A percentile compares a stretch with the other conserved stretches of the same genome.
Conservation (phyloP, 1,139 yeast genomes). For the Scheffersomyces parashehatae region DNA sequence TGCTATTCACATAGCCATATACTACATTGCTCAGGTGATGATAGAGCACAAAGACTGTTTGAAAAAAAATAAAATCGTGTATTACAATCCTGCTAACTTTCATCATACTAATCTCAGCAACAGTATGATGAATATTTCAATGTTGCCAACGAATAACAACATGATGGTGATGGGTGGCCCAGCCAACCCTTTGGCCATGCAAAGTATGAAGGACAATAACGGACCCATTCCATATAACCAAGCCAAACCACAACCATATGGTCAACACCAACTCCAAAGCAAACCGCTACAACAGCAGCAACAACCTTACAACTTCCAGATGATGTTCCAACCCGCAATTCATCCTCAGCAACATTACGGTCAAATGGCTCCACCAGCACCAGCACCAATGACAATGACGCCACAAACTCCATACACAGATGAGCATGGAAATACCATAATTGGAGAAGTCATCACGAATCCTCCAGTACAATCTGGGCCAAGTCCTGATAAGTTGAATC, state of each 20-base stretch:
- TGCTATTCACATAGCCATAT: slow-evolving; percentile 82
- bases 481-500: slow-evolving; percentile 52
- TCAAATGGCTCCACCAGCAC: slow-evolving; percentile 13
- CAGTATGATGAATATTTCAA: slow-evolving; percentile 19
- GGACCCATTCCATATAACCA: slow-evolving; percentile 14
- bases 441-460: slow-evolving; percentile 47
- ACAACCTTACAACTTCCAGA: slow-evolving; percentile 40
- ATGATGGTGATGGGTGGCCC: slow-evolving; percentile 15
- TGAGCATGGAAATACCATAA: slow-evolving; percentile 46
- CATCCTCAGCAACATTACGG: slow-evolving; percentile 38
- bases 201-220: slow-evolving; percentile 14
- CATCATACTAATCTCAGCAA: slow-evolving; percentile 24
- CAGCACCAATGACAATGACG: slow-evolving; percentile 21
- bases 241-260: slow-evolving; percentile 8
- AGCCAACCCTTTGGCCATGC: slow-evolving; percentile 16
- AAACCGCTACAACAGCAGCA: slow-evolving; percentile 13
- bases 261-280: slow-evolving; percentile 6
- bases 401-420: slow-evolving; percentile 42
- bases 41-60: slow-evolving; percentile 58
- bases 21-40: slow-evolving; percentile 68
- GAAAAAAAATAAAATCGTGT: slow-evolving; percentile 53
- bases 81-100: slow-evolving; percentile 64
- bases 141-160: slow-evolving; percentile 15
- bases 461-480: slow-evolving; percentile 40
- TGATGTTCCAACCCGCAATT: slow-evolving; percentile 45